Conservation (phyloP, 23 red algal species). For the Cyanidiococcus yangmingshanensis region DNA sequence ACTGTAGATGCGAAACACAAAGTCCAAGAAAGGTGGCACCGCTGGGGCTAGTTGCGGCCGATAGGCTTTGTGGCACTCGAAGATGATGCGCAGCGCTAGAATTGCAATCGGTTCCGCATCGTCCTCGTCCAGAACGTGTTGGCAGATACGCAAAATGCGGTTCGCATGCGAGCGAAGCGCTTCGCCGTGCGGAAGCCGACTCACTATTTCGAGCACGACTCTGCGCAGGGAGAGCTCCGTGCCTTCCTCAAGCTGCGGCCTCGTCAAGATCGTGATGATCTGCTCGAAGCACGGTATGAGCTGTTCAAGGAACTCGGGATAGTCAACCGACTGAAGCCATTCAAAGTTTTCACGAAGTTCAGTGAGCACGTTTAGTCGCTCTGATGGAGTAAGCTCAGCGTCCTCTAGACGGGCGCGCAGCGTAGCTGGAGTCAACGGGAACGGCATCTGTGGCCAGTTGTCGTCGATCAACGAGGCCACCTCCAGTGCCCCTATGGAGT, state of each 20-base stretch:
- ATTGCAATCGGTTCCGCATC: slow-evolving; percentile 65
- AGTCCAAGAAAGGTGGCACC: slow-evolving; percentile 76
- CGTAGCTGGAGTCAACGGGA: not conserved
- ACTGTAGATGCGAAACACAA: slow-evolving; percentile 51
- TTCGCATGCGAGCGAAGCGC: slow-evolving; percentile 29
- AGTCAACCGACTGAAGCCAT: slow-evolving; percentile 47
- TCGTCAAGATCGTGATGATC: slow-evolving; percentile 41
- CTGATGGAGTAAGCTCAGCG: slow-evolving; percentile 24
- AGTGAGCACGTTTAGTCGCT: slow-evolving; percentile 32
- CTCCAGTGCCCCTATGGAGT: too few species aligned
- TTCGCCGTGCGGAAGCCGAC: slow-evolving; percentile 63
- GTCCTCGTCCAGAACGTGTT: slow-evolving; percentile 43
- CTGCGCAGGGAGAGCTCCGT: slow-evolving; percentile 40
- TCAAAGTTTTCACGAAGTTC: slow-evolving; percentile 73
- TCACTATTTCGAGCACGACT: slow-evolving; percentile 57
- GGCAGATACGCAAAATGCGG: slow-evolving; percentile 40
- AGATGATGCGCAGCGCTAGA: slow-evolving; percentile 65
- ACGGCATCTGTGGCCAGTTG: not conserved
- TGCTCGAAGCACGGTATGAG: slow-evolving; percentile 59
- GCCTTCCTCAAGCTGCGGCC: slow-evolving; percentile 56
- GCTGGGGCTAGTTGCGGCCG: slow-evolving; percentile 27
- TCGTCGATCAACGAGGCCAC: too few species aligned
- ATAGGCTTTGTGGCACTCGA: slow-evolving; percentile 78
- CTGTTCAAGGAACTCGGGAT: slow-evolving; percentile 46
- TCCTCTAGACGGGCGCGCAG: slow-evolving; percentile 3